A percentile compares a stretch with the other conserved stretches of the same genome.
Conservation (phyloP, 2,329 filamentous ascomycete genomes). For the Nemania sp. region DNA sequence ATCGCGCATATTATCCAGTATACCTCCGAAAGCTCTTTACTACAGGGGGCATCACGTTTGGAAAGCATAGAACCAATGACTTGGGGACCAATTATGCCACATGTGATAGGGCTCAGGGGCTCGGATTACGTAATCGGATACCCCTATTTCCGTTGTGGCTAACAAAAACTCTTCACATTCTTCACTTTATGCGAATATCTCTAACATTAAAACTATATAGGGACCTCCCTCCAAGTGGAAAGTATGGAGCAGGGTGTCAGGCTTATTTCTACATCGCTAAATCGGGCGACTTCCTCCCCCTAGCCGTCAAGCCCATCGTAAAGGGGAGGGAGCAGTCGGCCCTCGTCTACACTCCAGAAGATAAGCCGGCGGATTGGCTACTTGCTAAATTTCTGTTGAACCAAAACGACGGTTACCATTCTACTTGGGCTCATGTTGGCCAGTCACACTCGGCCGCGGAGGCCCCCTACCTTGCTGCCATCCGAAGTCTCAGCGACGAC, state of each 20-base stretch:
- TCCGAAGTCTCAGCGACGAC: conserved; percentile 47
- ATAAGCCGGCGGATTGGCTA: conserved; percentile 50
- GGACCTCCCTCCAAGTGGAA: conserved; percentile 21
- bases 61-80: no score
- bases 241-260: conserved; percentile 47
- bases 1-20: no score
- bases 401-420: conserved; percentile 50
- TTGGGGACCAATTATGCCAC: no score
- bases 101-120: no score
- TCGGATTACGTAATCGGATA: no score
- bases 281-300: conserved; percentile 48
- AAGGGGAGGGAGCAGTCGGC: conserved; percentile 36
- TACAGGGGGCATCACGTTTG: no score
- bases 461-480: conserved; percentile 48
- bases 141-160: no score
- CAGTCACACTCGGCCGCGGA: conserved; percentile 49
- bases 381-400: conserved; percentile 56
- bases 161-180: not conserved
- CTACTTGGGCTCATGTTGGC: conserved; percentile 48
- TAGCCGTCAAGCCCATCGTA: conserved; percentile 52
- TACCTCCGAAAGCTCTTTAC: no score
- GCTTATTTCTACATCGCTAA: conserved; percentile 52
- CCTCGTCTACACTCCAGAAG: conserved; percentile 51
- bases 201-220: not conserved
- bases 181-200: not conserved